Evolutionary conservation across 306 rosid species (phyloP), one percentile per base, ranked within the genome.

Genomic region (Clitoria ternatea): DNA sequence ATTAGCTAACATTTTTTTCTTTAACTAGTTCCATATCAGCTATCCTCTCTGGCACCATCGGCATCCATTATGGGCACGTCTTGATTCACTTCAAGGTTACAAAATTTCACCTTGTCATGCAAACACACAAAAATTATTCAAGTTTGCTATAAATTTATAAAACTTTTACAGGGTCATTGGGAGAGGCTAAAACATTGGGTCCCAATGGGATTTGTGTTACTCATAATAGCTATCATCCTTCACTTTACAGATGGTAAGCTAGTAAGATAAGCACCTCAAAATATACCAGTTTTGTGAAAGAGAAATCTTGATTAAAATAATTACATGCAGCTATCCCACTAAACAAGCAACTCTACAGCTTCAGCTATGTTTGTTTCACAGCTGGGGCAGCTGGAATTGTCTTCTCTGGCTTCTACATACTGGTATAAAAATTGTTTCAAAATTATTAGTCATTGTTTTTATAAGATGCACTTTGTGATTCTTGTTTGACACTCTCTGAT

Each of bases 291-390:
- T 48, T 45, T 17, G 6, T 65, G 19, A 24, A 47, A 32, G 35
- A 39, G 4, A 19, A 57, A 14, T 57, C n/a, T 19, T 48, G 59
- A 44, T 44, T 17, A 27, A 12, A 19, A 79, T 0, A 1, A 1
- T 3, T 43, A 36, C 7, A 0, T 83, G 89, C 86, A 90, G 96
- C 96, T 13, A 81, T 92, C 75, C 98, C 98, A 22, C 66, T 92
- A 53, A 92, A 92, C 79, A 92, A 92, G 85, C 96, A 92, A 74
- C 88, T 89, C 22, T 89, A 89, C 74, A 92, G 98, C 77, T 76
- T 88, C 82, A 86, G 98, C 89, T 92, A 90, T 45, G 92, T 89
- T 40, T 92, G 90, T 77, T 86, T 89, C 96, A 92, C 98, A 11
- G 96, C 87, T 11, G 96, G 95, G 29, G 88, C 89, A 33, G 96